Base-by-base conservation (phyloP, 768 basidiomycete species). In the Brasilioporus rufonigricans region DNA sequence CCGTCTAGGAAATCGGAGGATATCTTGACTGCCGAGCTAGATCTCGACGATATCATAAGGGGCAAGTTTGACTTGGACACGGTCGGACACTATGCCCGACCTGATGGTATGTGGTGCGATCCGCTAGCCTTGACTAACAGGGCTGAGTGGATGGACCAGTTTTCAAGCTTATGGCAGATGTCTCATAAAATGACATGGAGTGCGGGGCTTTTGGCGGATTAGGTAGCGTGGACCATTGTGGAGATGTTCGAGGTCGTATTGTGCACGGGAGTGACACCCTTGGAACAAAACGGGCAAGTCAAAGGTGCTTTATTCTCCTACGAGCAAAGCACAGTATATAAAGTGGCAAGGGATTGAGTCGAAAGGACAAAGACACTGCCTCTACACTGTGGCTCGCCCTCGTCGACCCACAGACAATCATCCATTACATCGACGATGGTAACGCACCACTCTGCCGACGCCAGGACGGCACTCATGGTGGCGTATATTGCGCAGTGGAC, bases 61-160 rank as follows among this genome's bases (percentile, higher is more conserved):
- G 81, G 78, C 21, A 86, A 85, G 66, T 82, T 84, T 58, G 85
- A 86, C 63, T 63, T 87, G 47, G 86, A 86, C 61, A 72, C 76
- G 2, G 77, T 77, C 1, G 85, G 85, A 1, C 84, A 86, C 64
- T 87, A 87, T 64, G 77, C 82, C 1, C 65, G 85, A 52, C 73
- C 77, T 21, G 84, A 85, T 65, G 64, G 83, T 84, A 61, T 50
- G 81, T 64, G 24, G 29, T 29, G 7, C 32, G 12, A 43, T 36
- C 32, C 13, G 18, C 24, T 43, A 1, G n/a, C 13, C 48, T 11
- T 45, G 54, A 1, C 38, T 12, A 14, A 32, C 33, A n/a, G 4
- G 40, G 47, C 59, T 68, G 47, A 58, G 41, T 19, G 27, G 26
- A 31, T n/a, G 23, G n/a, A 12, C 45, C n/a, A 71, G 70, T 71